Conservation (phyloP, 139 green algal species). For the Prasinococcaceae sp. region DNA sequence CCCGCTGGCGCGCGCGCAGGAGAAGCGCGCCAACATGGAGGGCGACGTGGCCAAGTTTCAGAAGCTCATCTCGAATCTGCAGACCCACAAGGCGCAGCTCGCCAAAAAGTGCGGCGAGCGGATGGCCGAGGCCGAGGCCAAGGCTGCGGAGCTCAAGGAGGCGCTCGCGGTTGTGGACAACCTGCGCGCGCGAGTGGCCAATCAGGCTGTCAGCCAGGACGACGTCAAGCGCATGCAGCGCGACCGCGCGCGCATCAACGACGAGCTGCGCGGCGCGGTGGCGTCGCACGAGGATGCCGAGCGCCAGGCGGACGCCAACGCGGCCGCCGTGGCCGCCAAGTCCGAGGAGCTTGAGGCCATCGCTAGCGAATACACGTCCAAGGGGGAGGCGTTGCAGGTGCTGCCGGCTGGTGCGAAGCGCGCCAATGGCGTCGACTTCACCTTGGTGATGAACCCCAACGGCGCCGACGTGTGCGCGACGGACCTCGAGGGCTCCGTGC, state of each 20-base stretch:
- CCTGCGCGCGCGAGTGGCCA: no score
- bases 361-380: slow-evolving; percentile 35
- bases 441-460: slow-evolving; percentile 42
- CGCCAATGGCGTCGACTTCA: slow-evolving; percentile 56
- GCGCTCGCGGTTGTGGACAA: no score
- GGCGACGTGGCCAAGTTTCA: slow-evolving; percentile 44
- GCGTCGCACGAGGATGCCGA: background rate
- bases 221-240: no score
- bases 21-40: slow-evolving; percentile 23
- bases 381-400: slow-evolving; percentile 50
- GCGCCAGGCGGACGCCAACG: background rate
- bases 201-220: no score
- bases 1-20: slow-evolving; percentile 39
- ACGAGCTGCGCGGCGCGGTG: no score
- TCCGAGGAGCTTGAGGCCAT: slow-evolving; percentile 43
- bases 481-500: slow-evolving; percentile 54
- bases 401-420: slow-evolving; percentile 66
- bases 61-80: slow-evolving; percentile 9
- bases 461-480: slow-evolving; percentile 41
- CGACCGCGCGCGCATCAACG: no score
- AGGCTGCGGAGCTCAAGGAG: no score
- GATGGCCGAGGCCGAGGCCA: no score
- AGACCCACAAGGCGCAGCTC: background rate
- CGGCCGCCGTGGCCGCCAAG: slow-evolving; percentile 23
- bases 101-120: no score